Percentiles rank a stretch among this genome's conserved stretches.
Evolutionary conservation across 139 green algal genomes (phyloP).

Genomic region (Coelastrella sp.): DNA sequence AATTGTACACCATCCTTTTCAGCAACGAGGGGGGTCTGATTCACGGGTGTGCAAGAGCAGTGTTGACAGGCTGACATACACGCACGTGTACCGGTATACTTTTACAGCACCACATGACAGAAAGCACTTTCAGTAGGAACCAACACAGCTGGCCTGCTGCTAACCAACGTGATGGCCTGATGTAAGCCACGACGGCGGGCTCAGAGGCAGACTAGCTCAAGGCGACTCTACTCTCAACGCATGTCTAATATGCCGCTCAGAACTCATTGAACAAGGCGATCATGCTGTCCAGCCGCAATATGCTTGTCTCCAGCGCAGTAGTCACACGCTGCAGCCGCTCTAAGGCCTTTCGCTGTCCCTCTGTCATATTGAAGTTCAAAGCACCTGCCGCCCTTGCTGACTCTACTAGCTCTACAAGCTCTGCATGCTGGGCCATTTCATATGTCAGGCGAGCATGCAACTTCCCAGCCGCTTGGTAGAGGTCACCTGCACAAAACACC

Average conservation of each 20-base stretch:
- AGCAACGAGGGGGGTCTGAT: no score
- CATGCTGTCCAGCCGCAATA: slow-evolving; percentile 70
- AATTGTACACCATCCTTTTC: no score
- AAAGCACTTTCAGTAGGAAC: no score
- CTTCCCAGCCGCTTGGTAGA: slow-evolving; percentile 77
- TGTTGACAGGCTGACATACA: no score
- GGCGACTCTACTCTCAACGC: no score
- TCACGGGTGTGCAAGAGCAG: no score
- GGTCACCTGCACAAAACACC: slow-evolving; percentile 46
- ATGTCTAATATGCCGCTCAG: neutral
- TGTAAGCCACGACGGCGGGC: no score
- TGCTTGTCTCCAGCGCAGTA: slow-evolving; percentile 68
- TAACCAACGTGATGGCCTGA: no score
- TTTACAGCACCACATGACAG: no score
- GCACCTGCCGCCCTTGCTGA: slow-evolving; percentile 9
- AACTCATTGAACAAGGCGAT: slow-evolving; percentile 70
- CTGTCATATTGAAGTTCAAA: slow-evolving; percentile 65
- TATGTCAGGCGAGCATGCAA: slow-evolving; percentile 71
- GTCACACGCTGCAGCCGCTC: slow-evolving; percentile 52
- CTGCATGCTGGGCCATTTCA: slow-evolving; percentile 74
- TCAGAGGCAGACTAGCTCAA: no score
- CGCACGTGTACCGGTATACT: no score
- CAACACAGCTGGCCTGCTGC: no score
- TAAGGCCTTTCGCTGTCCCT: slow-evolving; percentile 52
- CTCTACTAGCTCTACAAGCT: slow-evolving; percentile 75